Base-by-base conservation (phyloP, 257 asterid genomes). In the Parsonsia alboflavescens region DNA sequence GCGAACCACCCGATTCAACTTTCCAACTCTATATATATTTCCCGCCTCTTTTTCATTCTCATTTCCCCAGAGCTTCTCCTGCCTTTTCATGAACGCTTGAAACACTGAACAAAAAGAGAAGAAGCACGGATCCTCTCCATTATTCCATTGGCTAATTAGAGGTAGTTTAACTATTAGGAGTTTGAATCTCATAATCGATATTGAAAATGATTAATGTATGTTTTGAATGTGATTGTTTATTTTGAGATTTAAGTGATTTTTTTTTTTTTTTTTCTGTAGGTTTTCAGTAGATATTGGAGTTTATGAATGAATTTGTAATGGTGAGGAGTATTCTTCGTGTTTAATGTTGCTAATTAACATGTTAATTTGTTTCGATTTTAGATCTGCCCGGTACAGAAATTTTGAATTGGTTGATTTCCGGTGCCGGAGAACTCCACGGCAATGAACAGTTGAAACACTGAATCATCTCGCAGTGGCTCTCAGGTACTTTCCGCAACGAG, bases 341-440 rank as follows among this genome's bases (percentile, higher is more conserved):
- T 65, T 19, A 26, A 36, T 36, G 4, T 16, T 36, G 11, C 3
- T 62, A 33, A 62, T 28, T 63, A 30, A 6, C 9, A 30, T 7
- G 42, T 52, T 71, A 71, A 7, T 50, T 71, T 26, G 45, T 53
- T 58, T 71, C 28, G 48, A 65, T 17, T 65, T 64, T 65, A 6
- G 17, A 39, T 39, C 50, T 41, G 48, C 39, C 19, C 8, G 70
- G 70, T n/a, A 39, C 26, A 39, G 9, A 52, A 71, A 71, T 52
- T n/a, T 28, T 21, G 49, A 48, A 53, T 53, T 53, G 58, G 7
- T 54, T 54, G 22, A 21, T 54, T 54, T 19, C 26, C 13, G 61
- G 61, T 21, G 24, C 28, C 1, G 28, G 61, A 54, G 61, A 54
- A 4, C 16, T 13, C 24, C 21, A 11, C n/a, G 6, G 28, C 12